phyloP scores from a whole-genome alignment of 176 grass and related monocot species.

The Stipa capillata region DNA sequence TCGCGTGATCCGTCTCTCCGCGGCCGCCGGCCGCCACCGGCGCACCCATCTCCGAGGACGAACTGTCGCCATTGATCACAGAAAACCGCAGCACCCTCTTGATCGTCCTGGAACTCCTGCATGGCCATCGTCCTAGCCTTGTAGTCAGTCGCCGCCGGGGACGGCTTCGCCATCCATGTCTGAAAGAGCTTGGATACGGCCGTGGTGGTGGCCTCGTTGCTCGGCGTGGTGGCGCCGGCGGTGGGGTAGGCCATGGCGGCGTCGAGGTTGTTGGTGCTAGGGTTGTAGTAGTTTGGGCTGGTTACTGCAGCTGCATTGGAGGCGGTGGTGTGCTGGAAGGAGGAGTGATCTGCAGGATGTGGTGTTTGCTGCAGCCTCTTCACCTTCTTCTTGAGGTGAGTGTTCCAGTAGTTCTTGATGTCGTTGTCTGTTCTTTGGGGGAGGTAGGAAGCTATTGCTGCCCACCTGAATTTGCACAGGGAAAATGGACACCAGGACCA shows the following conservation, averaged over 20 bases:
- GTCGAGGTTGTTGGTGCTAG: slow-evolving; percentile 22
- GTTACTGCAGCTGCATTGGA: background rate
- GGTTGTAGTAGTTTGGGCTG: slow-evolving; percentile 36
- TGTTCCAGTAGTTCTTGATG: slow-evolving; percentile 72
- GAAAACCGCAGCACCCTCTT: background rate
- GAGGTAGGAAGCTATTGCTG: slow-evolving; percentile 56
- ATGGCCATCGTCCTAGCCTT: slow-evolving; percentile 4
- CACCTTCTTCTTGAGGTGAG: slow-evolving; percentile 58
- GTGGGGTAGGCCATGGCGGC: slow-evolving; percentile 5
- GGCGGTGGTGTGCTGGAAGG: no score
- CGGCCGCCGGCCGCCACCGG: background rate
- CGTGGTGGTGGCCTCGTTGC: background rate
- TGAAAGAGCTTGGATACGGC: slow-evolving; percentile 23
- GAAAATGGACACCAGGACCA: background rate
- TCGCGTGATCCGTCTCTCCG: background rate
- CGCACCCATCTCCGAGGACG: slow-evolving; percentile 10
- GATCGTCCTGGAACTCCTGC: slow-evolving; percentile 21
- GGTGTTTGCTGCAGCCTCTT: slow-evolving; percentile 37
- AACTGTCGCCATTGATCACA: background rate
- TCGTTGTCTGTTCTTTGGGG: slow-evolving; percentile 53
- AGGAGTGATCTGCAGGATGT: slow-evolving; percentile 27
- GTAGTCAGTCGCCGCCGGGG: background rate
- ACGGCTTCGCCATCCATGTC: slow-evolving; percentile 31
- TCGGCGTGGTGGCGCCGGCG: background rate
- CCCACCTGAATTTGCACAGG: slow-evolving; percentile 23